Percentiles rank a stretch among this genome's conserved stretches.
Conservation (phyloP, 139 green algal genomes). For the Chlamydomonas eustigma region DNA sequence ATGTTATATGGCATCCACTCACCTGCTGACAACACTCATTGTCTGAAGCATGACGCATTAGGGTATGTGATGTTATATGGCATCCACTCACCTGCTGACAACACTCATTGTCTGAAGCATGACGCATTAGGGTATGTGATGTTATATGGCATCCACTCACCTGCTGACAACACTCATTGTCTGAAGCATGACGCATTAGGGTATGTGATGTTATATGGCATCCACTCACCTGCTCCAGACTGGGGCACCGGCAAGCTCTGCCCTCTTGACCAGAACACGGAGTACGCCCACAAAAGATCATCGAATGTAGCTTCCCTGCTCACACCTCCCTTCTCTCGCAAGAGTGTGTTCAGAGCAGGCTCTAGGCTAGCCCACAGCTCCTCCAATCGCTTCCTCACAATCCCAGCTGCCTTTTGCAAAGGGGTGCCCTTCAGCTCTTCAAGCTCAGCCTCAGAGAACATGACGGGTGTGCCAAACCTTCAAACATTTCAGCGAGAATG, state of each 20-base stretch:
- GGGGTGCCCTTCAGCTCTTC: conserved; percentile 65
- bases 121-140: too few species aligned
- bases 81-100: background rate
- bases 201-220: background rate
- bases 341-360: background rate
- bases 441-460: conserved; percentile 47
- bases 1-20: too few species aligned
- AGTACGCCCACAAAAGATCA: conserved; percentile 71
- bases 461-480: conserved; percentile 47
- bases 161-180: too few species aligned
- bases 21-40: too few species aligned
- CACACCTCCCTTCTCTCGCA: background rate
- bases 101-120: too few species aligned
- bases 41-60: too few species aligned
- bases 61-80: too few species aligned
- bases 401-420: conserved; percentile 44
- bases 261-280: conserved; percentile 48
- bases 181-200: too few species aligned
- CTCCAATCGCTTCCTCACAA: conserved; percentile 4
- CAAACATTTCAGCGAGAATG: too few species aligned
- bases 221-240: conserved; percentile 18
- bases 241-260: conserved; percentile 46
- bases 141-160: too few species aligned
- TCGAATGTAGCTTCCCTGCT: conserved; percentile 34
- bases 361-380: conserved; percentile 23